Evolutionary conservation across 2,329 filamentous ascomycete species (phyloP).

Genomic region (Furcasterigmium furcatum): DNA sequence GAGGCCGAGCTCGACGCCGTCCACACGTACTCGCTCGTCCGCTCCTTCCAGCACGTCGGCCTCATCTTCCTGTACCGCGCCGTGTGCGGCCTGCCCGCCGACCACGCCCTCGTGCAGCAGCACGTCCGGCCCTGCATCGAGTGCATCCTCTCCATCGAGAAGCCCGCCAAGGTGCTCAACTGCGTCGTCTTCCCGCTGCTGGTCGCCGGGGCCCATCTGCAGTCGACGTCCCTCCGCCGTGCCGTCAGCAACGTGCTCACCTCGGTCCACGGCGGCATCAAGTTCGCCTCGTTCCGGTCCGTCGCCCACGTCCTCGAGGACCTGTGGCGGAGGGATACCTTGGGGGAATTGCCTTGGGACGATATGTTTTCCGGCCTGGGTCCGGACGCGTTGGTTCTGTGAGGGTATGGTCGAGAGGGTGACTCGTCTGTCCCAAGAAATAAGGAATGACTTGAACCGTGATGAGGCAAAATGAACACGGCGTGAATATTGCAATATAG

Average conservation of each 20-base stretch:
- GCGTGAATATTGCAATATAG: no score
- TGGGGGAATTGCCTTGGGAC: no score
- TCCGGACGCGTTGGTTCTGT: no score
- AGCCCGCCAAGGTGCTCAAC: conserved; percentile 32
- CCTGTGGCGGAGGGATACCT: no score
- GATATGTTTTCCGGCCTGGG: no score
- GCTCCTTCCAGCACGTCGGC: conserved; percentile 35
- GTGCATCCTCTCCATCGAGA: conserved; percentile 28
- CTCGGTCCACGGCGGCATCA: conserved; percentile 23
- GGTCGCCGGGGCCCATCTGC: conserved; percentile 30
- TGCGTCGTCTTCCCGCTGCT: conserved; percentile 35
- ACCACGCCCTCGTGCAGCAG: conserved; percentile 35
- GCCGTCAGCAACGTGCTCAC: conserved; percentile 13
- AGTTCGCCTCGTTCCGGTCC: conserved; percentile 30
- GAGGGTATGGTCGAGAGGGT: no score
- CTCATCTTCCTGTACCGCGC: conserved; percentile 40
- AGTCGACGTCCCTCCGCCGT: conserved; percentile 21
- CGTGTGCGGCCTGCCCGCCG: conserved; percentile 31
- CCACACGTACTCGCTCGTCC: conserved; percentile 29
- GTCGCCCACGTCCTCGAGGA: conserved; percentile 35
- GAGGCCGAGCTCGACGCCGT: conserved; percentile 18
- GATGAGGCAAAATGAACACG: no score
- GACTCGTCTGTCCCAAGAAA: no score
- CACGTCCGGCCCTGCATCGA: conserved; percentile 30
- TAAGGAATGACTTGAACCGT: no score